Evolutionary conservation across 331 rosid genomes (phyloP).

Genomic region (Pyrus hybrid): DNA sequence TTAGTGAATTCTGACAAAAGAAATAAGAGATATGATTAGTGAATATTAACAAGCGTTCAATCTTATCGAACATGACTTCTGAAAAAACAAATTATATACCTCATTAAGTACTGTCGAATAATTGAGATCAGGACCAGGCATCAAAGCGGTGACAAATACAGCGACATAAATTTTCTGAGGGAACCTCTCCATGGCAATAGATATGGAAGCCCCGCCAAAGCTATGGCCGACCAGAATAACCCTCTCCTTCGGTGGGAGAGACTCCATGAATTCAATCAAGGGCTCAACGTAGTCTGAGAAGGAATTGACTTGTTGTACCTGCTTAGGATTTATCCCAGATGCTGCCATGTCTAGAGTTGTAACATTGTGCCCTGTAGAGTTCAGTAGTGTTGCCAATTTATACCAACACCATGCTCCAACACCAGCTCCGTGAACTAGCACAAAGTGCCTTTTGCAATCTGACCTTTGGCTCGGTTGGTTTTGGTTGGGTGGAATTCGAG

Average conservation of each 20-base stretch:
- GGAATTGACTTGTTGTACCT: background rate
- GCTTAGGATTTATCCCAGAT: slow-evolving; percentile 4
- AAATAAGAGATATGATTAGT: too few relatives aligned
- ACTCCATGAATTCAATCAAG: slow-evolving; percentile 4
- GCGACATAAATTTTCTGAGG: background rate
- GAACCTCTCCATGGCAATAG: too few relatives aligned
- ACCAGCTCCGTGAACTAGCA: slow-evolving; percentile 10
- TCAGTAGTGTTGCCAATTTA: background rate
- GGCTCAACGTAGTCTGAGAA: slow-evolving; percentile 1
- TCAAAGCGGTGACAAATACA: slow-evolving; percentile 15
- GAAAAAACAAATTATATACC: too few relatives aligned
- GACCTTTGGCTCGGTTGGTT: too few relatives aligned
- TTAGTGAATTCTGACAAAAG: too few relatives aligned
- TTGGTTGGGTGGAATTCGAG: too few relatives aligned
- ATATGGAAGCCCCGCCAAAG: background rate
- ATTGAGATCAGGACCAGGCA: slow-evolving; percentile 16
- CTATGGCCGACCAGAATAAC: slow-evolving; percentile 7
- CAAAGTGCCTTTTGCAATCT: background rate
- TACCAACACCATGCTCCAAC: slow-evolving; percentile 16
- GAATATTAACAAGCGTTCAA: too few relatives aligned
- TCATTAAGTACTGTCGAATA: too few relatives aligned
- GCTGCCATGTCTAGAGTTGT: slow-evolving; percentile 10
- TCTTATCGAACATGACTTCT: too few relatives aligned
- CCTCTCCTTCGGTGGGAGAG: slow-evolving; percentile 3
- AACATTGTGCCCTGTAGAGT: slow-evolving; percentile 7